Conservation (phyloP, 2,329 filamentous ascomycete species). For the Ampelomyces quisqualis region DNA sequence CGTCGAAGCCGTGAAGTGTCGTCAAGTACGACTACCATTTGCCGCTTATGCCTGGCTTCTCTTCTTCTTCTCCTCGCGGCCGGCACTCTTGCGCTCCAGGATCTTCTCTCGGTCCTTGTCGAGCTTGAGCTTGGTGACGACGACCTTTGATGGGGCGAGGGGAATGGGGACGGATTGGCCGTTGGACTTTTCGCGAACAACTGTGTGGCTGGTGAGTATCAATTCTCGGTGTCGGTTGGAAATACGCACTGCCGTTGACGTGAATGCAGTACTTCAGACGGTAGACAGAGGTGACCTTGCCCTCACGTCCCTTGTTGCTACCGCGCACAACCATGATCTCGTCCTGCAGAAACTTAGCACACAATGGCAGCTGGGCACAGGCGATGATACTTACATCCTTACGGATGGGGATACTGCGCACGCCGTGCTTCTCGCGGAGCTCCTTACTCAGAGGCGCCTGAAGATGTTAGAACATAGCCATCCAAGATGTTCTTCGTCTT, state of each 20-base stretch:
- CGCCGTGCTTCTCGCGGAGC: conserved; percentile 98
- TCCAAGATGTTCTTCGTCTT: conserved; percentile 60
- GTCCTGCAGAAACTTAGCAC: conserved; percentile 51
- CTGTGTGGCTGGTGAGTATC: conserved; percentile 41
- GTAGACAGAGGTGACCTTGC: conserved; percentile 93
- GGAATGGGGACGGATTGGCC: conserved; percentile 94
- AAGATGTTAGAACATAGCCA: conserved; percentile 36
- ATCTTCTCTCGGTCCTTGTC: conserved; percentile 92
- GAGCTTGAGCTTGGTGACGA: conserved; percentile 98
- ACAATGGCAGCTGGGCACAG: conserved; percentile 9
- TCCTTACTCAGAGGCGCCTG: conserved; percentile 62
- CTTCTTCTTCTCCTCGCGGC: conserved; percentile 75
- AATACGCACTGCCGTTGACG: conserved; percentile 69
- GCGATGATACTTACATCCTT: conserved; percentile 65
- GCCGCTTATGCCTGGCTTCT: conserved; percentile 57
- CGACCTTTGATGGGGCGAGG: conserved; percentile 93
- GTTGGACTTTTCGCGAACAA: conserved; percentile 95
- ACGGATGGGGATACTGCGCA: conserved; percentile 86
- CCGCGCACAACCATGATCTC: conserved; percentile 92
- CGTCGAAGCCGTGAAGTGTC: conserved; percentile 43
- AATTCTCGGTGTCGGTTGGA: conserved; percentile 1
- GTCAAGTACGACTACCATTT: conserved; percentile 35
- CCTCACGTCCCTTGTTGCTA: conserved; percentile 94
- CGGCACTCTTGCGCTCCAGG: conserved; percentile 78
- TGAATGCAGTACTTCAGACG: conserved; percentile 85